phyloP scores from a whole-genome alignment of 2,329 filamentous ascomycete genomes.

The Nothophaeocryptopus gaeumannii region DNA sequence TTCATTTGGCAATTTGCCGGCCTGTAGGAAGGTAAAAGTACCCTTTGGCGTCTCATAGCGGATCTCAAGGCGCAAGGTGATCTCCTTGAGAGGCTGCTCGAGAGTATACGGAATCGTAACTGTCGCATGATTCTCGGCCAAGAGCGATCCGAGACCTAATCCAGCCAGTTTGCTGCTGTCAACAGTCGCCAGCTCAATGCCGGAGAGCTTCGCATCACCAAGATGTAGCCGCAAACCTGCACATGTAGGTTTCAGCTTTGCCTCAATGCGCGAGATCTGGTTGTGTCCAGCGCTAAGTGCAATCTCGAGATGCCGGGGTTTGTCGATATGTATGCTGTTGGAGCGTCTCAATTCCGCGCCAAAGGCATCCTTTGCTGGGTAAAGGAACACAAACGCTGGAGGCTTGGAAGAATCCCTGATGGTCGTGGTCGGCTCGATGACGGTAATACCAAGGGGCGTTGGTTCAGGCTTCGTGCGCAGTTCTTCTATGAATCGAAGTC shows the following conservation, averaged over 20 bases:
- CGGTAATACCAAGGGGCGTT: conserved; percentile 49
- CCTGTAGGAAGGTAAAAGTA: conserved; percentile 52
- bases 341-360: conserved; percentile 65
- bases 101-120: conserved; percentile 78
- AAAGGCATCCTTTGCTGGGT: conserved; percentile 66
- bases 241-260: conserved; percentile 58
- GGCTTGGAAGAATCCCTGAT: conserved; percentile 20
- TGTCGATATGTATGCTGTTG: conserved; percentile 73
- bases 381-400: conserved; percentile 61
- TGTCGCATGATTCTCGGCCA: conserved; percentile 47
- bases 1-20: conserved; percentile 65
- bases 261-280: conserved; percentile 48
- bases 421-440: conserved; percentile 32
- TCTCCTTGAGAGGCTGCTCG: conserved; percentile 69
- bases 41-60: conserved; percentile 28
- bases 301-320: conserved; percentile 73
- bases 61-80: conserved; percentile 66
- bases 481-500: conserved; percentile 65
- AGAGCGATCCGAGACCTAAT: conserved; percentile 22
- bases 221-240: conserved; percentile 59
- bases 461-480: conserved; percentile 43
- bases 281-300: conserved; percentile 74
- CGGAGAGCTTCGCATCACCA: conserved; percentile 42
- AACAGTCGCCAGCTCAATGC: conserved; percentile 10
- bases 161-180: conserved; percentile 20